Evolutionary conservation across 1,139 yeast genomes (phyloP).

Genomic region (Arxiozyma bovina): DNA sequence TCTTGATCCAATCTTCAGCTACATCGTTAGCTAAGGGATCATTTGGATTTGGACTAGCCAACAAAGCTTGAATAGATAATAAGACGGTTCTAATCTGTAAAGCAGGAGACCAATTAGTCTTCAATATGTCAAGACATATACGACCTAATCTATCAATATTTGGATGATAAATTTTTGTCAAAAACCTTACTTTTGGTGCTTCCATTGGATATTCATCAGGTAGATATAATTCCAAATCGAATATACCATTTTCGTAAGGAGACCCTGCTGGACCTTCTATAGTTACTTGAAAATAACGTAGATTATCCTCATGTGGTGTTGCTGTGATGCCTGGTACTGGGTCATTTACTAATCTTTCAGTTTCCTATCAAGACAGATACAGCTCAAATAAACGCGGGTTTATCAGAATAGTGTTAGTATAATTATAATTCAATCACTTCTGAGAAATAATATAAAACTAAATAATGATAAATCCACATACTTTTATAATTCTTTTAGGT

Average conservation of each 20-base stretch:
- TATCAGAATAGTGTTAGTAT: neutral
- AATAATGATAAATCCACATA: constrained; percentile 20
- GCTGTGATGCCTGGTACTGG: constrained; percentile 97
- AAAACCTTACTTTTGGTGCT: constrained; percentile 86
- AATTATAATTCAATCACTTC: neutral
- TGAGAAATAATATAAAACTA: neutral
- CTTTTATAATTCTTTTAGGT: constrained; percentile 85
- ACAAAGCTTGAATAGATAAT: constrained; percentile 81
- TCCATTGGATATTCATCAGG: constrained; percentile 57
- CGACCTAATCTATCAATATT: constrained; percentile 92
- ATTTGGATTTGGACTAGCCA: constrained; percentile 96
- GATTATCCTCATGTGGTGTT: constrained; percentile 83
- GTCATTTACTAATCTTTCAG: constrained; percentile 82
- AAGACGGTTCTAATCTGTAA: constrained; percentile 90
- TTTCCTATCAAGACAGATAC: constrained; percentile 44
- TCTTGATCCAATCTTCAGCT: constrained; percentile 90
- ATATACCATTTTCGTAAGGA: constrained; percentile 53
- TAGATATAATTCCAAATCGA: constrained; percentile 49
- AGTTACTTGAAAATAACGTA: constrained; percentile 80
- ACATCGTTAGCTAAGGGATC: constrained; percentile 98
- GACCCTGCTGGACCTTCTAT: constrained; percentile 77
- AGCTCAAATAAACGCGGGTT: neutral
- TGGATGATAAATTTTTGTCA: constrained; percentile 93
- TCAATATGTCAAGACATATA: constrained; percentile 88
- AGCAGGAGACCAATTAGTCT: constrained; percentile 96